Conservation (phyloP, 352 stramenopile species). For the Globisporangium megalacanthum region DNA sequence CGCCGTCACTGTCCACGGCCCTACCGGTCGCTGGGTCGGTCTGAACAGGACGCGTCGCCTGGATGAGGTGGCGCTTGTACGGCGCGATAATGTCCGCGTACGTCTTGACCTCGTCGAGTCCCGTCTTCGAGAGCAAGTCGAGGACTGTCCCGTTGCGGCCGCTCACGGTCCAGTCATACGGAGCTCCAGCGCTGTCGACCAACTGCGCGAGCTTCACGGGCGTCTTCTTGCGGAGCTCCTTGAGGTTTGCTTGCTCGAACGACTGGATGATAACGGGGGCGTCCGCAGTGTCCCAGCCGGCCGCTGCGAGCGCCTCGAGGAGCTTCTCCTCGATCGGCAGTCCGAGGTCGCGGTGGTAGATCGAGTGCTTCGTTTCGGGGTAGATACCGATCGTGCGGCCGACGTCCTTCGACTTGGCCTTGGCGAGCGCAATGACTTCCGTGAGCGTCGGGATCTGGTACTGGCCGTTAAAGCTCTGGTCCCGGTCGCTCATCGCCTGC, state of each 20-base stretch:
- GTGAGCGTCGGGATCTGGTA: slow-evolving; percentile 88
- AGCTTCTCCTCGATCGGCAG: slow-evolving; percentile 77
- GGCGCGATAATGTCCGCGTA: slow-evolving; percentile 70
- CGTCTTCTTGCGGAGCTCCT: slow-evolving; percentile 52
- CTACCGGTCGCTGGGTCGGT: slow-evolving; percentile 28
- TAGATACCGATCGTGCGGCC: slow-evolving; percentile 79
- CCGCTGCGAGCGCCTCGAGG: slow-evolving; percentile 57
- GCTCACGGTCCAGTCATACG: slow-evolving; percentile 63
- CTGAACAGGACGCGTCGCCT: slow-evolving; percentile 31
- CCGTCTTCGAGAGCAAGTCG: slow-evolving; percentile 45
- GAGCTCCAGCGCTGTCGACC: slow-evolving; percentile 15
- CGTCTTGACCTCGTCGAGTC: slow-evolving; percentile 56
- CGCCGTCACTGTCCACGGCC: slow-evolving; percentile 54
- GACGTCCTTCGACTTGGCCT: slow-evolving; percentile 51
- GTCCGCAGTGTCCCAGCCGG: slow-evolving; percentile 60
- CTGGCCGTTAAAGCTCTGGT: slow-evolving; percentile 76
- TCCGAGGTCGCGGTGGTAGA: slow-evolving; percentile 58
- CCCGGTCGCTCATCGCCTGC: slow-evolving; percentile 73
- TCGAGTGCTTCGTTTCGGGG: slow-evolving; percentile 85
- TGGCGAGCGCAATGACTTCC: slow-evolving; percentile 82
- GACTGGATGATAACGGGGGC: slow-evolving; percentile 71
- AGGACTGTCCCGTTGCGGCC: slow-evolving; percentile 48
- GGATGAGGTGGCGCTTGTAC: slow-evolving; percentile 81
- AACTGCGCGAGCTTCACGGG: slow-evolving; percentile 74
- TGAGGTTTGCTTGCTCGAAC: slow-evolving; percentile 73